phyloP scores from a whole-genome alignment of 345 rosid genomes.

The Rubroshorea leprosula region DNA sequence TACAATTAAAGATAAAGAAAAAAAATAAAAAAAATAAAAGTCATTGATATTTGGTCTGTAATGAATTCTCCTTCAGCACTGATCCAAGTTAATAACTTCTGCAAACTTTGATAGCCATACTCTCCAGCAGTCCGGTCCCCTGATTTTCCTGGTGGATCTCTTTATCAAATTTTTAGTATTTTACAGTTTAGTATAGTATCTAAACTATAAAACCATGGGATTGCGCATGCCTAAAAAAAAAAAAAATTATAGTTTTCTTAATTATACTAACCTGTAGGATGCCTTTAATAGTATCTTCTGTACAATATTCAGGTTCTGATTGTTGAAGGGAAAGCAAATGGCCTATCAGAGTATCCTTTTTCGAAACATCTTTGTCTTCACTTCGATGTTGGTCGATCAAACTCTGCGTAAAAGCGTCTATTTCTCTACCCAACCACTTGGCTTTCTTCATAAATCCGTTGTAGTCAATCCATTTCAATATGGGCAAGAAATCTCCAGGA shows the following conservation, averaged over 20 bases:
- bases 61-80: too few species aligned
- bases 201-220: too few species aligned
- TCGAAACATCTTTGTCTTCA: background rate
- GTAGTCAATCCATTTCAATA: conserved; percentile 31
- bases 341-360: conserved; percentile 31
- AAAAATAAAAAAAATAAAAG: too few species aligned
- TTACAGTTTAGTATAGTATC: too few species aligned
- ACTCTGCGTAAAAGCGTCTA: conserved; percentile 38
- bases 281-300: conserved; percentile 46
- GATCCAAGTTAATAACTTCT: too few species aligned
- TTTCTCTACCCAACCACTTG: conserved; percentile 12
- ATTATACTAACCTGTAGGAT: conserved; percentile 17
- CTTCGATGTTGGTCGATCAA: conserved; percentile 43
- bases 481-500: conserved; percentile 39
- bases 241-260: background rate
- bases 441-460: conserved; percentile 19
- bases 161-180: too few species aligned
- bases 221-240: background rate
- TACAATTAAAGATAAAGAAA: too few species aligned
- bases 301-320: conserved; percentile 36
- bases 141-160: too few species aligned
- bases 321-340: conserved; percentile 41
- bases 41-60: too few species aligned
- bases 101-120: too few species aligned
- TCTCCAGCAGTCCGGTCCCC: too few species aligned